Conservation (phyloP, 164 flowering plant species). For the Chimonanthus salicifolius region DNA sequence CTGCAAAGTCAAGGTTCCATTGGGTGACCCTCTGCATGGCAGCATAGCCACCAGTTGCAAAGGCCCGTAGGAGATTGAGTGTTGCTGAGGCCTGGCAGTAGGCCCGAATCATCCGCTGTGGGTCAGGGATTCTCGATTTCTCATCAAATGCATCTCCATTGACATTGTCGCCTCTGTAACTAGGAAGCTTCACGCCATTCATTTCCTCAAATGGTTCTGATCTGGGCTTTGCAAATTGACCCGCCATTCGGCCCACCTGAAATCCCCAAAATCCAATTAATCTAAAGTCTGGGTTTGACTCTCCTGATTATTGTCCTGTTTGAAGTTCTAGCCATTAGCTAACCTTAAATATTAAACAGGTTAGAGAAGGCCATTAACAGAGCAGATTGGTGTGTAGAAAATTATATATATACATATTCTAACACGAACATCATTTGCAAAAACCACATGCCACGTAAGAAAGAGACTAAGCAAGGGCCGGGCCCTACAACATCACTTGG, state of each 20-base stretch:
- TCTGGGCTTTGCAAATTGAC: conserved; percentile 94
- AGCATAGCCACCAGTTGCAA: conserved; percentile 94
- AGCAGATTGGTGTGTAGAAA: no score
- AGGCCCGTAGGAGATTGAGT: conserved; percentile 76
- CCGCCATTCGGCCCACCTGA: conserved; percentile 97
- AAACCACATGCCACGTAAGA: no score
- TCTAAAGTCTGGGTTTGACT: no score
- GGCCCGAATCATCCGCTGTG: conserved; percentile 83
- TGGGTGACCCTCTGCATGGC: conserved; percentile 93
- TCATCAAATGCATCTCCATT: conserved; percentile 76
- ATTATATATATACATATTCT: no score
- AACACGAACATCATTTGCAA: no score
- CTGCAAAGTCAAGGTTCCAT: conserved; percentile 89
- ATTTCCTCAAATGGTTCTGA: conserved; percentile 77
- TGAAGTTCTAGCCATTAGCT: background rate
- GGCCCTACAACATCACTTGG: no score
- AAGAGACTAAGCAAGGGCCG: no score
- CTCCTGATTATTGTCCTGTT: background rate
- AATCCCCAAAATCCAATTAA: background rate
- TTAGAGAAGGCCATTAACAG: background rate
- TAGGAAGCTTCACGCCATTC: conserved; percentile 82
- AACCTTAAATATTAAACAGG: background rate
- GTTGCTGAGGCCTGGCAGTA: conserved; percentile 88
- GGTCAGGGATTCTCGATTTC: conserved; percentile 77
- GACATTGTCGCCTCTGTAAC: conserved; percentile 87